These are phyloP conservation scores for Fraxinus cuspidata DNA, from an alignment of 257 asterid species.

Conservation along the genomic window DNA sequence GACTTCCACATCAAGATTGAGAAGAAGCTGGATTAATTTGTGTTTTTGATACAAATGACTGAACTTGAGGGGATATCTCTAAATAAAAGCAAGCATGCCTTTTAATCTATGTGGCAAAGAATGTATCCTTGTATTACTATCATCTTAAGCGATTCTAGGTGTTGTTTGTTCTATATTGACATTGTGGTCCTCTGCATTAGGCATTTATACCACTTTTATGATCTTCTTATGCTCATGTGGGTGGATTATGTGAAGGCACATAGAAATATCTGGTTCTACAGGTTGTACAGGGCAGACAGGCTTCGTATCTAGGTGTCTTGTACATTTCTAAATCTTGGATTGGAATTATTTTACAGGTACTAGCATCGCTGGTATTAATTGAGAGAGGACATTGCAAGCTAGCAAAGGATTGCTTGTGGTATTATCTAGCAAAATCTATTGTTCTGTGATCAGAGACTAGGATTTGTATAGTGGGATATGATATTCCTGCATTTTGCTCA, in stretches of 20 bases:
- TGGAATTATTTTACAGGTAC: background rate
- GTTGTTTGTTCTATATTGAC: background rate
- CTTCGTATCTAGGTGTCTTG: background rate
- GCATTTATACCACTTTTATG: background rate
- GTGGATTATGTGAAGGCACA: background rate
- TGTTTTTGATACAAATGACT: background rate
- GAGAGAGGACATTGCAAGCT: background rate
- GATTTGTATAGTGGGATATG: background rate
- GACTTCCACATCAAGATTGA: background rate
- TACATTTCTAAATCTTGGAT: background rate
- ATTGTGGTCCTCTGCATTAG: too few relatives aligned
- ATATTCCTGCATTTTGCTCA: background rate
- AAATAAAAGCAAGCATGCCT: background rate
- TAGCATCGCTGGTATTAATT: background rate
- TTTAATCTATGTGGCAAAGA: background rate
- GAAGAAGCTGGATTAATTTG: background rate
- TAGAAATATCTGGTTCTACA: background rate
- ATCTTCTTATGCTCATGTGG: background rate
- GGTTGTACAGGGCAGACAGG: background rate
- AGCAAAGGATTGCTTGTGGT: background rate
- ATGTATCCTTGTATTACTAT: background rate
- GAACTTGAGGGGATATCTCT: background rate
- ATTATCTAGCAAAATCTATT: too few relatives aligned
- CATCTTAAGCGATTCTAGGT: background rate
- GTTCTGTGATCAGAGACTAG: background rate